Conservation (phyloP, 1,284 basidiomycete genomes). For the Malassezia dermatis region DNA sequence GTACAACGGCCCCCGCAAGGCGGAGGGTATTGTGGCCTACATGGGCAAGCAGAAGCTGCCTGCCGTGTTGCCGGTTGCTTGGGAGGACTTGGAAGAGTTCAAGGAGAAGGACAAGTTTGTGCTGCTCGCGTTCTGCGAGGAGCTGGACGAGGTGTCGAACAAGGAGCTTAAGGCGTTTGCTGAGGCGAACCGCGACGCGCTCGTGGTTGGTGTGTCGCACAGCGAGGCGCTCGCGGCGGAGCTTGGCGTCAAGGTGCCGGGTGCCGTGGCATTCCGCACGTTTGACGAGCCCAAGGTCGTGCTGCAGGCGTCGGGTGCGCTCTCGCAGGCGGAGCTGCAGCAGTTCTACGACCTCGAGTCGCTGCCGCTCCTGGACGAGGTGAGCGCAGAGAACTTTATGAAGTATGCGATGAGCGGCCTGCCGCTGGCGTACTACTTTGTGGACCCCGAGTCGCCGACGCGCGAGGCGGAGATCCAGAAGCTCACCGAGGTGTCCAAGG, state of each 20-base stretch:
- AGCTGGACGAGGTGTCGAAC: constrained; percentile 56
- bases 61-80: constrained; percentile 73
- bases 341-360: constrained; percentile 67
- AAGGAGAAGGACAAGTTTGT: constrained; percentile 82
- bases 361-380: constrained; percentile 81
- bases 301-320: constrained; percentile 49
- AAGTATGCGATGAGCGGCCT: constrained; percentile 69
- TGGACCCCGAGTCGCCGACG: constrained; percentile 65
- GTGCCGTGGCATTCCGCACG: constrained; percentile 79
- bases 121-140: constrained; percentile 69
- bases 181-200: constrained; percentile 78
- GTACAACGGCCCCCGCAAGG: constrained; percentile 80
- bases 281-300: constrained; percentile 75
- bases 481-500: constrained; percentile 65
- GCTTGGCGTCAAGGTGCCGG: constrained; percentile 66
- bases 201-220: constrained; percentile 67
- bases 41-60: constrained; percentile 98
- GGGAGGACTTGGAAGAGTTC: constrained; percentile 71
- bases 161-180: constrained; percentile 66
- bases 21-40: constrained; percentile 92
- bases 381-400: constrained; percentile 86
- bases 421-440: constrained; percentile 88
- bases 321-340: constrained; percentile 54
- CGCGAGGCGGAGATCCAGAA: constrained; percentile 61
- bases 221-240: constrained; percentile 58